These are phyloP conservation scores for Dipteronia sinensis DNA, from an alignment of 345 rosid genomes.

Conservation along the genomic window DNA sequence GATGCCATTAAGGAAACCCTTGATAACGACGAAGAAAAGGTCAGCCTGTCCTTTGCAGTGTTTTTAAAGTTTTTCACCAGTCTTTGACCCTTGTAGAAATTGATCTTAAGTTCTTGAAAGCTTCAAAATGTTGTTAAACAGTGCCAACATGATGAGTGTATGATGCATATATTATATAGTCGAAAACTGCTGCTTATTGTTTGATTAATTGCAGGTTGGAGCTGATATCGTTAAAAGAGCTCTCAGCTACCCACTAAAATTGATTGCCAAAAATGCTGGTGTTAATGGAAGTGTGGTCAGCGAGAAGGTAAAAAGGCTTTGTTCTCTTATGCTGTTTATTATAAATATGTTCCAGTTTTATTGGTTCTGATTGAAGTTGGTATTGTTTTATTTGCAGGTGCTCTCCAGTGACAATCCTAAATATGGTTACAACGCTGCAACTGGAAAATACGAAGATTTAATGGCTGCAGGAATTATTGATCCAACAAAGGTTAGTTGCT, in stretches of 20 bases:
- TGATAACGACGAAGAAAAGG: slow-evolving; percentile 85
- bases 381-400: slow-evolving; percentile 44
- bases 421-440: slow-evolving; percentile 91
- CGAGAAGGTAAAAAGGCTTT: slow-evolving; percentile 58
- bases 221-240: slow-evolving; percentile 95
- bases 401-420: slow-evolving; percentile 68
- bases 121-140: not conserved
- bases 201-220: slow-evolving; percentile 61
- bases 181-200: not conserved
- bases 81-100: not conserved
- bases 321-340: not conserved
- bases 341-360: not conserved
- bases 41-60: not conserved
- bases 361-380: not conserved
- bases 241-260: slow-evolving; percentile 79
- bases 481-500: slow-evolving; percentile 74
- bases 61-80: not conserved
- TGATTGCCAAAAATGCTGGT: slow-evolving; percentile 96
- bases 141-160: not conserved
- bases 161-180: not conserved
- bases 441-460: slow-evolving; percentile 89
- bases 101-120: not conserved
- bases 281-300: slow-evolving; percentile 96
- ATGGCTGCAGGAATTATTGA: slow-evolving; percentile 98
- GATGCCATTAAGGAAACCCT: slow-evolving; percentile 75